phyloP scores from a whole-genome alignment of 1,139 yeast genomes.

The Lodderomyces pseudojiufengensis region DNA sequence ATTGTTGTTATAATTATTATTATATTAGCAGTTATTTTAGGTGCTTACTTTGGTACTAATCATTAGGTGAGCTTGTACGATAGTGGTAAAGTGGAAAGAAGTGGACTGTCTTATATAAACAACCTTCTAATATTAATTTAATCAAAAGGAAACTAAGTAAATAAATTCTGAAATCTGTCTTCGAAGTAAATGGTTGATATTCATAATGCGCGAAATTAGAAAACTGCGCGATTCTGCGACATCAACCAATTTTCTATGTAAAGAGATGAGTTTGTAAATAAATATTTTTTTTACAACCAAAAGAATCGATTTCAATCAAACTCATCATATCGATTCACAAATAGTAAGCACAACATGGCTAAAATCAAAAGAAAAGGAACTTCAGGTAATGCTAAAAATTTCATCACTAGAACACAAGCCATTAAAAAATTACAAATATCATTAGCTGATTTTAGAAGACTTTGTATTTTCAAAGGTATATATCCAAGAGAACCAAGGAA shows the following conservation, averaged over 20 bases:
- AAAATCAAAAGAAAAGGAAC: constrained; percentile 74
- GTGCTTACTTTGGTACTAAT: constrained; percentile 36
- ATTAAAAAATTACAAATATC: constrained; percentile 89
- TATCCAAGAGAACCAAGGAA: constrained; percentile 96
- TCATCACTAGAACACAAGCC: constrained; percentile 93
- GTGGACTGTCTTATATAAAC: too few species aligned
- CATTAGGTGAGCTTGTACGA: too few species aligned
- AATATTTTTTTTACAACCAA: not conserved
- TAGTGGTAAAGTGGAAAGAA: too few species aligned
- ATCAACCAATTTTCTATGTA: not conserved
- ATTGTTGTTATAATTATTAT: constrained; percentile 59
- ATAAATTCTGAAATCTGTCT: too few species aligned
- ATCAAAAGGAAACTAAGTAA: too few species aligned
- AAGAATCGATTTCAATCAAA: not conserved
- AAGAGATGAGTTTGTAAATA: not conserved
- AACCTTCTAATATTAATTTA: too few species aligned
- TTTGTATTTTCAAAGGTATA: constrained; percentile 95
- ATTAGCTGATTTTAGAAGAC: constrained; percentile 94
- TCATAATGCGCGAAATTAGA: not conserved
- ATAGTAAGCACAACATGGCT: constrained; percentile 12
- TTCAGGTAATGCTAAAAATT: constrained; percentile 88
- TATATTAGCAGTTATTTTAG: constrained; percentile 67
- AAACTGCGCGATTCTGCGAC: not conserved
- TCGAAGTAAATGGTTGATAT: too few species aligned
- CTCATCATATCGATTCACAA: not conserved